Base-by-base conservation (phyloP, 371 early-diverging fungal genomes). In the Mucor ambiguus region DNA sequence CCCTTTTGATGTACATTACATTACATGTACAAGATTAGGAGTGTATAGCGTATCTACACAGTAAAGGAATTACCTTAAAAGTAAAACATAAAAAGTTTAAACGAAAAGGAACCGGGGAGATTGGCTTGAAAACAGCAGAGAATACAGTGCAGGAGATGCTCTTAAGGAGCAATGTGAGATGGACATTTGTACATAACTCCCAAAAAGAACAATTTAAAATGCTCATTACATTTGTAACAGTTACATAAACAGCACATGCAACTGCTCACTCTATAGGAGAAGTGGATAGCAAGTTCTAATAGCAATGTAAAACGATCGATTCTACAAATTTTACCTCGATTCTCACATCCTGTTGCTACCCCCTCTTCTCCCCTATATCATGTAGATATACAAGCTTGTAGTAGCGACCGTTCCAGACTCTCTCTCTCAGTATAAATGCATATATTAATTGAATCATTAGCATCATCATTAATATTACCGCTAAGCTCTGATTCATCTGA, bases 51-150 rank as follows among this genome's bases (percentile, higher is more conserved):
- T 18, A 46, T 22, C n/a, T n/a, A 46, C 11, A 22, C 46, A 46
- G 28, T 52, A 12, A 56, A 33, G 35, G 35, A 56, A 32, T 56
- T 56, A 22, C 57, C 57, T 56, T 26, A 56, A 56, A 56, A 56
- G 57, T 56, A 30, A 30, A 56, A 32, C 24, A 48, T 43, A 46
- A 30, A 26, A 52, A 52, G 52, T 52, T 52, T 52, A 52, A 52
- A 52, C 52, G 4, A 52, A 52, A 52, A 52, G 52, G 52, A 52
- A 52, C 52, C 52, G 52, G 52, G 41, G 52, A 52, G 52, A 52
- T 48, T 22, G 12, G 9, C 48, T 8, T 52, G 16, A n/a, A 37
- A 59, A 28, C 28, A 35, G 22, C 4, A 65, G 48, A 60, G 33
- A 37, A 28, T 58, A 20, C 4, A 11, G 54, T 7, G 60, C 11